Base-by-base conservation (phyloP, 345 rosid species). In the Salix caprea region DNA sequence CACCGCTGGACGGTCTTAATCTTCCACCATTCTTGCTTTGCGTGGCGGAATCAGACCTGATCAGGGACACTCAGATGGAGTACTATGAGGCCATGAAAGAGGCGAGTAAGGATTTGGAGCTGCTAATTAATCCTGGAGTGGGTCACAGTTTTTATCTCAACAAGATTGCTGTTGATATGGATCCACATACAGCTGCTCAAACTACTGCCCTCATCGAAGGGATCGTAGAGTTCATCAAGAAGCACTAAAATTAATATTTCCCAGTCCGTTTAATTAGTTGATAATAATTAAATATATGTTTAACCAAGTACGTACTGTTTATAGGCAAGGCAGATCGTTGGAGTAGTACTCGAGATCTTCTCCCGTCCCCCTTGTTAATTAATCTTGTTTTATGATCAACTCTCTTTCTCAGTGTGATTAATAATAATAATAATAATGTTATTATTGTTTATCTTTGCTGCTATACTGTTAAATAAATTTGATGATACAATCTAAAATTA, bases 61-160 rank as follows among this genome's bases (percentile, higher is more conserved):
- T 91, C 0, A 39, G 36, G 72, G 91, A 91, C 48, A 89, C 91
- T 0, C 83, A 88, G 66, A 89, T 88, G 86, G 91, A 91, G 74
- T 91, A 78, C 65, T 87, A 86, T 48, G 89, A 89, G 62, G 88
- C 83, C 4, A 74, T 86, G 96, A 88, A 81, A 66, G 81, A 81
- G 26, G 89, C 83, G 0, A 36, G 72, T 0, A 87, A 89, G 79
- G 85, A 86, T 1, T 89, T 89, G 81, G 87, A 85, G 69, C 19
- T 91, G 78, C 48, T 85, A 13, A 73, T 82, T n/a, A 89, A 72
- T 54, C 76, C 36, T 5, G 91, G 88, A 42, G 77, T 89, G 89
- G 88, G 88, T n/a, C 93, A 88, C 26, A 81, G 90, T 39, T 91
- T 91, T 66, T 91, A 88, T 44, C 85, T 89, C 1, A 84, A 91